phyloP scores from a whole-genome alignment of 768 basidiomycete species.

The Kockovaella imperatae region DNA sequence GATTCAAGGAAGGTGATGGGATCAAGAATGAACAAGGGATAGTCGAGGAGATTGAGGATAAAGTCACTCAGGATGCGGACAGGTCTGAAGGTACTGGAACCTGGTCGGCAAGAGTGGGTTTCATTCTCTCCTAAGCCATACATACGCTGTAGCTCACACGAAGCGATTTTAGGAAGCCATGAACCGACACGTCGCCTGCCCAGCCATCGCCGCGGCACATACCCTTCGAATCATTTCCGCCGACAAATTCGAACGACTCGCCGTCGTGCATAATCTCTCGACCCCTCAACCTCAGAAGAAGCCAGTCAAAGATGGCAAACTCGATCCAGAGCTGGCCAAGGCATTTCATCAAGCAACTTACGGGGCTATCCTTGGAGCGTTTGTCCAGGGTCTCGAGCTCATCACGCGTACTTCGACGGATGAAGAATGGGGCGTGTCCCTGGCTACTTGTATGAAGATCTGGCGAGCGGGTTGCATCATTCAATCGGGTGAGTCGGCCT shows the following conservation, averaged over 20 bases:
- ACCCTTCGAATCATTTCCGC: conserved; percentile 42
- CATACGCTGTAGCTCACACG: too few species aligned
- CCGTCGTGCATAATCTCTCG: conserved; percentile 32
- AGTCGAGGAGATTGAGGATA: conserved; percentile 44
- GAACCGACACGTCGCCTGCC: conserved; percentile 41
- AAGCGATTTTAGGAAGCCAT: conserved; percentile 41
- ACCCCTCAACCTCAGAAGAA: conserved; percentile 28
- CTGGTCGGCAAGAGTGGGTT: conserved; percentile 32
- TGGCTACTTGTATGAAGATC: conserved; percentile 33
- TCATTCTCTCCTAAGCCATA: neutral
- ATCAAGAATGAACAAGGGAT: conserved; percentile 34
- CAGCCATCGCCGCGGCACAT: conserved; percentile 42
- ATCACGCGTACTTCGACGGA: conserved; percentile 38
- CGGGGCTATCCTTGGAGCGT: conserved; percentile 36
- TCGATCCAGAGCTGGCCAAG: conserved; percentile 32
- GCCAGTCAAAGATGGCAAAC: conserved; percentile 7
- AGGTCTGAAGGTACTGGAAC: conserved; percentile 38
- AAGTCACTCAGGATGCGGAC: conserved; percentile 45
- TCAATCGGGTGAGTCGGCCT: conserved; percentile 22
- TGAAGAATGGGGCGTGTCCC: conserved; percentile 35
- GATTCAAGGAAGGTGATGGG: conserved; percentile 40
- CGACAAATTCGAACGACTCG: conserved; percentile 32
- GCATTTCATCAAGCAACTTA: conserved; percentile 35
- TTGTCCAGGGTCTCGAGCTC: conserved; percentile 42
- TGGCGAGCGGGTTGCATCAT: conserved; percentile 45